These are phyloP conservation scores for Trichoderma hamatum DNA, from an alignment of 2,329 filamentous ascomycete genomes.

Conservation along the genomic window DNA sequence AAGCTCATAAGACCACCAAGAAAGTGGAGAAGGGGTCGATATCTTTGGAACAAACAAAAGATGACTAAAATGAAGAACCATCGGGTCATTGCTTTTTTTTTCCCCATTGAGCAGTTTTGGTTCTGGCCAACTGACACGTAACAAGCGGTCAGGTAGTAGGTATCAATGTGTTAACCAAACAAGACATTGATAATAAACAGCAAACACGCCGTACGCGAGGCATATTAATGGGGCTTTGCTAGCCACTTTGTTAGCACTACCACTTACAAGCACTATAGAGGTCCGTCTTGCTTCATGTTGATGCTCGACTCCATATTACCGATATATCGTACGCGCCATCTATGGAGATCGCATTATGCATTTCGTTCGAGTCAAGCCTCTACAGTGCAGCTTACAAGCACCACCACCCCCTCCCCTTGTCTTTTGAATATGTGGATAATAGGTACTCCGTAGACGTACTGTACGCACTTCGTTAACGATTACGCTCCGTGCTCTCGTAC, in stretches of 20 bases:
- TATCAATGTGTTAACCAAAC: not conserved
- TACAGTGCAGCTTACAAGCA: not conserved
- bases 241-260: not conserved
- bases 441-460: not conserved
- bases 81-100: not conserved
- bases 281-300: not conserved
- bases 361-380: slow-evolving; percentile 8
- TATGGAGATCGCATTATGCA: not conserved
- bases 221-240: not conserved
- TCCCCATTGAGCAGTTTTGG: not conserved
- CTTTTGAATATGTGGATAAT: slow-evolving; percentile 1
- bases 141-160: slow-evolving; percentile 16
- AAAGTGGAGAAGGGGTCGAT: not conserved
- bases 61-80: not conserved
- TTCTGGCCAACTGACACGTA: slow-evolving; percentile 8
- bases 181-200: not conserved
- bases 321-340: not conserved
- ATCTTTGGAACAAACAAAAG: not conserved
- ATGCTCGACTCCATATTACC: not conserved
- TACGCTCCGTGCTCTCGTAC: not conserved
- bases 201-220: slow-evolving; percentile 15
- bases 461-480: not conserved
- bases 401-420: not conserved
- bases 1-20: slow-evolving; percentile 19
- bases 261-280: not conserved